Base-by-base conservation (phyloP, 345 rosid species). In the Lepidium didymum region DNA sequence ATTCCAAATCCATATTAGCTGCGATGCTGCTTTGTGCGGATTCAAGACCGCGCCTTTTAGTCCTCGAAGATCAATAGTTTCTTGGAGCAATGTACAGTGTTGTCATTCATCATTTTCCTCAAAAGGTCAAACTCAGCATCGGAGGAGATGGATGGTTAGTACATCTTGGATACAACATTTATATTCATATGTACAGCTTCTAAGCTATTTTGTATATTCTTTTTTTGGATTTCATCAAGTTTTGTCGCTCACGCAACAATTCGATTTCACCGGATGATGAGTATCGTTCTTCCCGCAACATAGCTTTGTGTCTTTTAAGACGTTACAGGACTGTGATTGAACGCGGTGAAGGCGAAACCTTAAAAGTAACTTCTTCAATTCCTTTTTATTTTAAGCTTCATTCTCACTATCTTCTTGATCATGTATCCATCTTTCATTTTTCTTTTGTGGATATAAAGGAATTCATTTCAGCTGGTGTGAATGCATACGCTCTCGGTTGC, bases 311-410 rank as follows among this genome's bases (percentile, higher is more conserved):
- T 78, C 79, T 92, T 76, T 79, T 92, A 69, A 81, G 85, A 82
- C 87, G 96, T 37, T 90, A 92, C 81, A 87, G 82, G 79, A 86
- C 84, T 25, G 91, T 78, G 63, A 81, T 92, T 55, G 93, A 86
- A 35, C 96, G 98, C 4, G 98, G 98, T 65, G 90, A 88, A 86
- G 96, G 86, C 72, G 87, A 89, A 87, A 89, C 86, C 85, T 74
- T 92, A 76, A 86, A 86, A 85, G 96, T 90, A 89, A 16, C 33
- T 11, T 35, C 14, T 27, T 27, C 27, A 3, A 1, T 27, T 27
- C 16, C 8, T 18, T 9, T 13, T 55, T 10, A 2, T 29, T 6
- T 13, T 8, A 13, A 15, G 49, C 14, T 44, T 35, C 8, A 7
- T 58, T 18, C 13, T 42, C 5, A 52, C 43, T 47, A 58, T 63